These are phyloP conservation scores for Camellia lanceoleosa DNA, from an alignment of 148 eudicot species.

Conservation along the genomic window DNA sequence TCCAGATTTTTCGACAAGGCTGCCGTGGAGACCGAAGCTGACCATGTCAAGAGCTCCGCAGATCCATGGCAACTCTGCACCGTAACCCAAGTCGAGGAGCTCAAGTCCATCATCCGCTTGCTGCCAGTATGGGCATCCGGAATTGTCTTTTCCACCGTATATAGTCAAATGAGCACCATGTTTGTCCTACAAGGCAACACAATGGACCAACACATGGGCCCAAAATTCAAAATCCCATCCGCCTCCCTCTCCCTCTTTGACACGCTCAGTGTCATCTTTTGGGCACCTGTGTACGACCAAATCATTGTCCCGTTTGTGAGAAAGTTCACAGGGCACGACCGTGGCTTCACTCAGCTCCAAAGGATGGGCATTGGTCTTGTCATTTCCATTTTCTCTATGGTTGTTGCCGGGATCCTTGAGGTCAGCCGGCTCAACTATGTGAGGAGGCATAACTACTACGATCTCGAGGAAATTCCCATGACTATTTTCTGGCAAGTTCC, in stretches of 20 bases:
- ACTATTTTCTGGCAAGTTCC: conserved; percentile 59
- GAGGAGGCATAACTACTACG: conserved; percentile 20
- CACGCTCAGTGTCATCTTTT: conserved; percentile 43
- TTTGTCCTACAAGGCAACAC: conserved; percentile 56
- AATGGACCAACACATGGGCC: conserved; percentile 51
- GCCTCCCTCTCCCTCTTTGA: conserved; percentile 52
- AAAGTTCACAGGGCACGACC: conserved; percentile 36
- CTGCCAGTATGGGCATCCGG: conserved; percentile 57
- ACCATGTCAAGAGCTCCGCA: conserved; percentile 14
- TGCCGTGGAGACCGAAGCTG: conserved; percentile 37
- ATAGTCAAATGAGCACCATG: conserved; percentile 53
- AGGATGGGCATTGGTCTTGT: conserved; percentile 56
- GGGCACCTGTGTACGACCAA: conserved; percentile 49
- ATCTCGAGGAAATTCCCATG: conserved; percentile 21
- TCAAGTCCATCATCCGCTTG: conserved; percentile 49
- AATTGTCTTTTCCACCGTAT: conserved; percentile 35
- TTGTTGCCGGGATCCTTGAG: conserved; percentile 40
- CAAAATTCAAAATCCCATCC: conserved; percentile 50
- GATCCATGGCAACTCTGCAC: conserved; percentile 58
- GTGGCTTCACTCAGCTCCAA: conserved; percentile 56
- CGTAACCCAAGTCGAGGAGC: conserved; percentile 63
- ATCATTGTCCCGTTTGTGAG: conserved; percentile 40
- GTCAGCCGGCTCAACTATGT: conserved; percentile 30
- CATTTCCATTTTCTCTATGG: conserved; percentile 45
- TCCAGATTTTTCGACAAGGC: conserved; percentile 65